Conservation (phyloP, 177 flowering plant genomes). For the Vitis hybrid region DNA sequence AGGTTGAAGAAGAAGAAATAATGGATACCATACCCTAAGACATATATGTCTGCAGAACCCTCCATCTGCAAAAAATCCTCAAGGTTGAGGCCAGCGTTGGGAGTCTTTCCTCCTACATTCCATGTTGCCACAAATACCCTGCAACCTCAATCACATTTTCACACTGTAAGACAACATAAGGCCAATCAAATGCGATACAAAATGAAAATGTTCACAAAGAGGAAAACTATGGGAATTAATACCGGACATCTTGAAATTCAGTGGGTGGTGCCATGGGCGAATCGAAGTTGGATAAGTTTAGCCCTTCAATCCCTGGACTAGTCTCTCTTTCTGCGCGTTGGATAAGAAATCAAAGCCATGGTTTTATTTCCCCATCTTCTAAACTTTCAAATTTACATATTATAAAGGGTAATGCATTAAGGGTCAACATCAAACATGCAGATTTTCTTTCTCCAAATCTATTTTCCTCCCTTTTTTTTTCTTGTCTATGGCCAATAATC, state of each 20-base stretch:
- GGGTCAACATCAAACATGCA: conserved; percentile 10
- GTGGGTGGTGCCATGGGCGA: conserved; percentile 35
- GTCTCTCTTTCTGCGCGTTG: conserved; percentile 59
- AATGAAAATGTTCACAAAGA: background rate
- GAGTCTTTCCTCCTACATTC: conserved; percentile 98
- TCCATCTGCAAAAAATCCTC: conserved; percentile 85
- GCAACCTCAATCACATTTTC: conserved; percentile 10
- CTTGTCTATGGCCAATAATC: background rate
- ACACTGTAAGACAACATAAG: background rate
- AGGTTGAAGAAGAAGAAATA: background rate
- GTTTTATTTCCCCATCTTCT: background rate
- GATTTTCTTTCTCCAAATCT: no score
- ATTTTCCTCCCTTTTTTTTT: background rate
- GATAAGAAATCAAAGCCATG: conserved; percentile 11
- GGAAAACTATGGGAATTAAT: conserved; percentile 6
- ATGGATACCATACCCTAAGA: conserved; percentile 61
- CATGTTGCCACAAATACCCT: conserved; percentile 93
- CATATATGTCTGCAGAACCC: conserved; percentile 77
- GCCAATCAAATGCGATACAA: background rate
- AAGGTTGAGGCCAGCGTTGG: conserved; percentile 61
- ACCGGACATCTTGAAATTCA: conserved; percentile 61
- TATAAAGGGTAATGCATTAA: background rate
- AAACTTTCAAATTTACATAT: background rate
- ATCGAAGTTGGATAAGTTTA: conserved; percentile 56
- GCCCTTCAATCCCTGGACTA: conserved; percentile 47